Evolutionary conservation across 345 rosid species (phyloP), one percentile per base, ranked within the genome.

Genomic region (Eucalyptus urophylla): DNA sequence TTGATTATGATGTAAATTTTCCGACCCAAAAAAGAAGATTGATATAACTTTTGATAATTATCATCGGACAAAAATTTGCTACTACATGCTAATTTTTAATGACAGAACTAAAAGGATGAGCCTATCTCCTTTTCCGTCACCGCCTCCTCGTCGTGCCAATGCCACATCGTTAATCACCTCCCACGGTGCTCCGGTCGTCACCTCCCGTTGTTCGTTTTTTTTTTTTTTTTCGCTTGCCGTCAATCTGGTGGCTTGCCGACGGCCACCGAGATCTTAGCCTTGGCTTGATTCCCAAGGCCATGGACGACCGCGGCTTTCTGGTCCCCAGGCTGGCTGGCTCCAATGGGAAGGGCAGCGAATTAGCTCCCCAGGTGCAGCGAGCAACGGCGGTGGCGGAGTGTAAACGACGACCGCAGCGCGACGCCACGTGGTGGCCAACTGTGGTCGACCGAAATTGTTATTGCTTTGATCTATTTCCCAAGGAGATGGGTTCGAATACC

Each of bases 191-290:
- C 19, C 21, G 21, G 76, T 14, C 19, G 9, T n/a, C 8, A n/a
- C 72, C 72, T 14, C 9, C 72, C 9, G 0, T 29, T 29, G 72
- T 29, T 62, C 37, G 4, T 29, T 0, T 62, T 2, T 3, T 29
- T 6, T 12, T 12, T 13, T 7, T 58, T 6, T 51, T 7, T 4
- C 5, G 0, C 33, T 29, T 17, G 19, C 72, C 17, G 5, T 62
- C 16, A 13, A 62, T 62, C 72, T 2, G 16, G 17, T 62, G 72
- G 8, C 72, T 62, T 14, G 33, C 8, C 72, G 1, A 29, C 8
- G 72, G 72, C 33, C 8, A 60, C 69, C 0, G 69, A 27, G 15
- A 27, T 60, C 69, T 27, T 27, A 6, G 16, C 69, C 16, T 62
- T 21, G 25, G 0, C 58, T 53, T 53, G 58, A 53, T 53, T 53